Evolutionary conservation across 805 yeast species (phyloP), one percentile per base, ranked within the genome.

Genomic region (Starmerella geochares): DNA sequence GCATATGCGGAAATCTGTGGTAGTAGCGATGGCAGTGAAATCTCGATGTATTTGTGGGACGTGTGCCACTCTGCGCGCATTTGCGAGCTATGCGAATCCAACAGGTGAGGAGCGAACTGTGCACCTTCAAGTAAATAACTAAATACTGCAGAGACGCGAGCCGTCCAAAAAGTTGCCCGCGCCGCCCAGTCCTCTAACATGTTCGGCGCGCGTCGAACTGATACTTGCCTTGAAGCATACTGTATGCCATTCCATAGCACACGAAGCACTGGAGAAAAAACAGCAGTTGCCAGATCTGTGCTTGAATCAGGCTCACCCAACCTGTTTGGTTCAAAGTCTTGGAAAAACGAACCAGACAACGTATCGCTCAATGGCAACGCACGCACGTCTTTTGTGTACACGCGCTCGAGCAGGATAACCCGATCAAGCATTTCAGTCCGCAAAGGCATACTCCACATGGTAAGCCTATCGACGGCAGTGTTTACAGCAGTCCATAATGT

Each of bases 111-210:
- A 4, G 5, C n/a, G 25, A 38, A 3, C 3, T 38, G 27, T 14
- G 20, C 28, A 9, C 10, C 33, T 3, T n/a, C 24, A 13, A 40
- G 14, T 5, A 40, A 13, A 16, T 25, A 16, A n/a, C 4, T 7
- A 19, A 40, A 40, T 8, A 27, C n/a, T 3, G 23, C 33, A n/a
- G 23, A 16, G 6, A 40, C 11, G 2, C 31, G 33, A n/a, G 33
- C 23, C 9, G 33, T 40, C 44, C 44, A 40, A 8, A 7, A 25
- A 11, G 4, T 16, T 1, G 33, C 32, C n/a, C 44, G 23, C n/a
- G 44, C 23, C 7, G 44, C 44, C 44, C 44, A 40, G 24, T 40
- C 44, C 16, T 40, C 44, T 8, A 40, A 32, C 14, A 40, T 10
- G 17, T 40, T 40, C 4, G 23, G 24, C 13, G 24, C 32, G 7